Base-by-base conservation (phyloP, 2,329 filamentous ascomycete species). In the Fusarium secorum region DNA sequence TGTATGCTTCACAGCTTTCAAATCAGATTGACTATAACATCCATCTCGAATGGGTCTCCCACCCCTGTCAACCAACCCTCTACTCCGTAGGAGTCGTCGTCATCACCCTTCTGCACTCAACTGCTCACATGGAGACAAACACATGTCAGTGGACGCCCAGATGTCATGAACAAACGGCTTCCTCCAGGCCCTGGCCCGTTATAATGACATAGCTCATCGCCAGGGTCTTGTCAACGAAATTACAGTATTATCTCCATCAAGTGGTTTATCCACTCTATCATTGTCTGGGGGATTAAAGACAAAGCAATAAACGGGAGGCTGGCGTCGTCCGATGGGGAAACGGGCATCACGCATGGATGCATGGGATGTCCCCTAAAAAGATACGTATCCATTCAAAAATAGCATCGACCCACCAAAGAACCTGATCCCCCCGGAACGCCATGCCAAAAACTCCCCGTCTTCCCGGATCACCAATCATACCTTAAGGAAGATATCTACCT, bases 81-180 rank as follows among this genome's bases (percentile, higher is more conserved):
- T 30, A n/a, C n/a, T n/a, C n/a, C n/a, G n/a, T n/a, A 45, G 46
- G 67, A 71, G 68, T 69, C 68, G 68, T 71, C 68, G 68, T 71
- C 68, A 62, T 71, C 68, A 71, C 42, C 53, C 57, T 42, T 49
- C 33, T 65, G 42, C 38, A 35, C 38, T 45, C 46, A 36, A 36
- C 48, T 49, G 53, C 17, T 44, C 44, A 55, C 46, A 48, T 41
- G 52, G 48, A 41, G 39, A 26, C 45, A 30, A 20, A 28, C 44
- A 46, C 30, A 20, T 52, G 30, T 33, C 26, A 38, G 32, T 30
- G 20, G 14, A 49, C 20, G 35, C 11, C 17, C 14, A 15, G 24
- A 59, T 24, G 24, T 15, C 17, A 44, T 48, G 17, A 8, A 38
- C 28, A 22, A 63, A 66, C 44, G 49, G 51, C 55, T 58, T 30